Evolutionary conservation across 306 rosid genomes (phyloP), one percentile per base, ranked within the genome.

Genomic region (Clitoria ternatea): DNA sequence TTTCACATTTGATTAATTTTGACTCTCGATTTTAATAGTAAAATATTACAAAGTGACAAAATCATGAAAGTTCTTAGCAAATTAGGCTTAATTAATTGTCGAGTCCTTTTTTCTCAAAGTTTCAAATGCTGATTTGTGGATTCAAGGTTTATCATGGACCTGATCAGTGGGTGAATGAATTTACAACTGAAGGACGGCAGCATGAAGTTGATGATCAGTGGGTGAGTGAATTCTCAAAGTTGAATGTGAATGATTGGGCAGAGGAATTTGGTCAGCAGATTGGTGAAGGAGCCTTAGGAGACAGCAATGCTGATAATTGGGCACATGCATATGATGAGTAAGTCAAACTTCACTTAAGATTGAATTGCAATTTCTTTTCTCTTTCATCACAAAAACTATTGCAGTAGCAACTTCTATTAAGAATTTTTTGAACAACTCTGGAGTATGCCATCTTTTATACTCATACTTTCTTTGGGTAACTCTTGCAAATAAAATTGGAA

Each of bases 201-300:
- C 85, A 77, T 45, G 76, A 56, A 44, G 84, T 62, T 66, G 86
- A 91, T 82, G 92, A 89, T 80, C 88, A 88, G 81, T 95, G 99
- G 99, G 88, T 89, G 42, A 73, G 86, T 77, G 96, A 95, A 61
- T 95, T 95, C 80, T 91, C 99, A 60, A 95, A 91, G 78, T 80
- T 95, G 87, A 81, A 87, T 36, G 84, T 95, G 6, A 59, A 87
- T 68, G 97, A 89, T 70, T 95, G 99, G 99, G 99, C 73, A 7
- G 99, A 95, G 20, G 97, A 95, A 74, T 95, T 89, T 79, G 96
- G 87, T 33, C 87, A 77, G 79, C 95, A 89, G 81, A 50, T 91
- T 68, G 97, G 87, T 64, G 88, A 88, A 74, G 96, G 90, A 76
- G 85, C 80, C 69, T 73, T 81, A 6, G 96, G 86, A 29, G 90